These are phyloP conservation scores for Austroboletus rostrupii DNA, from an alignment of 1,284 basidiomycete genomes.

Conservation along the genomic window DNA sequence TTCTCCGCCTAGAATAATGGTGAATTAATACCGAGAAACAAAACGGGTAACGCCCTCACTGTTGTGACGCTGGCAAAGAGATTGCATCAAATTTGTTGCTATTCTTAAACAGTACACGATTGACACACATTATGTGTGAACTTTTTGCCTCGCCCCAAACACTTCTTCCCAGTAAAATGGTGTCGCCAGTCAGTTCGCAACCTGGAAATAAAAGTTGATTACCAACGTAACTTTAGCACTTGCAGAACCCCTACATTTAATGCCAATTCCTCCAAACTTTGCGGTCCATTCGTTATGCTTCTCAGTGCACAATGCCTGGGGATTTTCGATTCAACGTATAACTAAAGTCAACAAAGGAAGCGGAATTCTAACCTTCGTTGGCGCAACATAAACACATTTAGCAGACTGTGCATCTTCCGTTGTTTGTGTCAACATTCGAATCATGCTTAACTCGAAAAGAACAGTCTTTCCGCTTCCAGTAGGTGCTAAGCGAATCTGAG, in stretches of 20 bases:
- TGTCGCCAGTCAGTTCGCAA: constrained; percentile 91
- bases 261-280: constrained; percentile 73
- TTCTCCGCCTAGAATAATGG: constrained; percentile 73
- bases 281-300: constrained; percentile 78
- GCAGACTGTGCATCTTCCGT: constrained; percentile 33
- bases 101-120: constrained; percentile 5
- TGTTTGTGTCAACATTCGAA: constrained; percentile 64
- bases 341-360: neutral
- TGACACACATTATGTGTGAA: constrained; percentile 69
- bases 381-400: constrained; percentile 91
- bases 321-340: neutral
- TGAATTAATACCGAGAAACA: constrained; percentile 6
- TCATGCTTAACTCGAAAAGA: constrained; percentile 87
- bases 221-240: neutral
- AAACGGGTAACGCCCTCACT: constrained; percentile 35
- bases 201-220: constrained; percentile 41
- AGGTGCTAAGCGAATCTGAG: constrained; percentile 54
- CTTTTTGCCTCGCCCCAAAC: constrained; percentile 70
- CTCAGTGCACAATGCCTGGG: constrained; percentile 84
- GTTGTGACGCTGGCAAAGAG: constrained; percentile 62
- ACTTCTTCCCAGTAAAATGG: constrained; percentile 55
- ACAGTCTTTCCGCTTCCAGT: constrained; percentile 94
- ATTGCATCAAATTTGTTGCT: constrained; percentile 1
- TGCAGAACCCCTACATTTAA: constrained; percentile 56
- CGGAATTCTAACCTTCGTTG: constrained; percentile 68